phyloP scores from a whole-genome alignment of 768 basidiomycete genomes.

The Tylopilus balloui region DNA sequence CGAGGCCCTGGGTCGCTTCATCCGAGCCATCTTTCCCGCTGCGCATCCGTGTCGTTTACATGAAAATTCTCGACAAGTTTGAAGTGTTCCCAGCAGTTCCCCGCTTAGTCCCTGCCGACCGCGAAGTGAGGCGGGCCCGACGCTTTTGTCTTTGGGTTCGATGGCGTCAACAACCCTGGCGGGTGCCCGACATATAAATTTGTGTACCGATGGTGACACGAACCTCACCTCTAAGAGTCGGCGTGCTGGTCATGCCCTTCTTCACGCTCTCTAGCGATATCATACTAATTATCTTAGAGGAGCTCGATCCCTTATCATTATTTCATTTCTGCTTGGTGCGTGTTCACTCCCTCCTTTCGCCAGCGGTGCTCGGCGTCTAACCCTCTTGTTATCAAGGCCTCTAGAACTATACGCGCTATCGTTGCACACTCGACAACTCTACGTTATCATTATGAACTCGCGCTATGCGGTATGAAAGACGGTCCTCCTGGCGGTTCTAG shows the following conservation, averaged over 20 bases:
- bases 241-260: slow-evolving; percentile 36
- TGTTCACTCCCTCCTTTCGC: background rate
- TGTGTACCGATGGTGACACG: slow-evolving; percentile 1
- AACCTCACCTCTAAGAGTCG: slow-evolving; percentile 19
- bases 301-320: slow-evolving; percentile 32
- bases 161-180: slow-evolving; percentile 22
- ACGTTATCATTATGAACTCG: slow-evolving; percentile 33
- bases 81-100: slow-evolving; percentile 23
- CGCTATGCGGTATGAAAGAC: slow-evolving; percentile 28
- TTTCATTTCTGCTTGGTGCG: slow-evolving; percentile 30
- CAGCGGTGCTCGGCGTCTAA: background rate
- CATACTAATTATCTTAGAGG: slow-evolving; percentile 30
- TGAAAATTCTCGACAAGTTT: slow-evolving; percentile 25
- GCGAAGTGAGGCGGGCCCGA: slow-evolving; percentile 29
- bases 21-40: slow-evolving; percentile 19
- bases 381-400: slow-evolving; percentile 19
- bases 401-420: slow-evolving; percentile 18
- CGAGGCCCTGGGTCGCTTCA: slow-evolving; percentile 19
- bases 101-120: slow-evolving; percentile 31
- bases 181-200: slow-evolving; percentile 31
- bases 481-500: slow-evolving; percentile 19
- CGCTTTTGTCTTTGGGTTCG: slow-evolving; percentile 33
- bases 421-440: slow-evolving; percentile 24
- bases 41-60: slow-evolving; percentile 27
- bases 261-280: slow-evolving; percentile 31